Evolutionary conservation across 768 basidiomycete genomes (phyloP).

Genomic region (Mycena rebaudengoi): DNA sequence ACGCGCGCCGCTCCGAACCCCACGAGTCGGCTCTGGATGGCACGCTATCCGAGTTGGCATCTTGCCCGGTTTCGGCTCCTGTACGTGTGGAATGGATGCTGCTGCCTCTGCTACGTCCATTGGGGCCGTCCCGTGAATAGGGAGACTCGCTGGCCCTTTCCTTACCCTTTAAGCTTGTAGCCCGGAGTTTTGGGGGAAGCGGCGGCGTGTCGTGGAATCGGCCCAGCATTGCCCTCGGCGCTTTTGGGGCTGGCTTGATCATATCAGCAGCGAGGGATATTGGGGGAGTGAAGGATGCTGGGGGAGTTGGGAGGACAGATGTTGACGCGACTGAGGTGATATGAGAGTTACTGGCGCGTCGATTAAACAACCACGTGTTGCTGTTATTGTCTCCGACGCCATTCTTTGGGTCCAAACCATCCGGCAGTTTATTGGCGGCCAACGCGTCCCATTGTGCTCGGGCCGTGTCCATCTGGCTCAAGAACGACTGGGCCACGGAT

Average conservation of each 20-base stretch:
- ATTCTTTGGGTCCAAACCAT: constrained; percentile 10
- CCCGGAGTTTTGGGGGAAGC: not conserved
- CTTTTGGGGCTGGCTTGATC: constrained; percentile 13
- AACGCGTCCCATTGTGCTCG: constrained; percentile 7
- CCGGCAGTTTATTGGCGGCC: not conserved
- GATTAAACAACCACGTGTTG: constrained; percentile 15
- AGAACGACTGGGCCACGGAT: constrained; percentile 4
- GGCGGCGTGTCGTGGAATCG: not conserved
- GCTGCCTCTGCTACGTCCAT: not conserved
- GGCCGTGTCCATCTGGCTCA: constrained; percentile 21
- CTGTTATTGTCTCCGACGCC: not conserved
- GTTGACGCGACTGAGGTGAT: constrained; percentile 15
- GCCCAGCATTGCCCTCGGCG: constrained; percentile 8
- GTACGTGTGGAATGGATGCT: too few relatives aligned
- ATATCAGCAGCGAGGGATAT: too few relatives aligned
- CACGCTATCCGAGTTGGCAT: not conserved
- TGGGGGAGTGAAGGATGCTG: not conserved
- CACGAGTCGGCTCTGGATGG: not conserved
- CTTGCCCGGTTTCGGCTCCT: not conserved
- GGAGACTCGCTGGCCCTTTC: constrained; percentile 12
- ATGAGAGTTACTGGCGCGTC: constrained; percentile 14
- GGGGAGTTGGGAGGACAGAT: constrained; percentile 18
- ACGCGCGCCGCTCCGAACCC: too few relatives aligned
- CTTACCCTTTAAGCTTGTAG: constrained; percentile 22
- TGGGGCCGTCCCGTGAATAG: not conserved